Conservation (phyloP, 2,329 filamentous ascomycete species). For the Colletotrichum orchidophilum region DNA sequence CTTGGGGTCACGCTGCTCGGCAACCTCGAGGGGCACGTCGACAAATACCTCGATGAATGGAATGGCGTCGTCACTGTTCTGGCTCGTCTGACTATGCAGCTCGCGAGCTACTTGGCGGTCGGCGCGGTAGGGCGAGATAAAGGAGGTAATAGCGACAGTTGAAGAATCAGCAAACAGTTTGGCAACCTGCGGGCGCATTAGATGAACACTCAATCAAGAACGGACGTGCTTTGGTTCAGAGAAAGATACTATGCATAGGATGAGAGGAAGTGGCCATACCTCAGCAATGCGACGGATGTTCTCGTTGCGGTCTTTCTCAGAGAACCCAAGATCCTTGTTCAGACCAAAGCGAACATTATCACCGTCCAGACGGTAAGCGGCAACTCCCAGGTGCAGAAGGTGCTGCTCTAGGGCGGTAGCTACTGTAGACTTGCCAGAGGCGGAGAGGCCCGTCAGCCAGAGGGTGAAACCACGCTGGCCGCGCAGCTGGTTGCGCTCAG, state of each 20-base stretch:
- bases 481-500: slow-evolving; percentile 78
- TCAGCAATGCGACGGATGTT: slow-evolving; percentile 98
- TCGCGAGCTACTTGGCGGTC: slow-evolving; percentile 85
- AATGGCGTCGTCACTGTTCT: slow-evolving; percentile 72
- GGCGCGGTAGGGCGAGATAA: slow-evolving; percentile 93
- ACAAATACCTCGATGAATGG: slow-evolving; percentile 95
- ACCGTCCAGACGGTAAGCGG: slow-evolving; percentile 93
- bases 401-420: slow-evolving; percentile 97
- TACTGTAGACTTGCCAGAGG: slow-evolving; percentile 96
- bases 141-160: slow-evolving; percentile 90
- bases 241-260: neutral
- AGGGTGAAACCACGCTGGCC: slow-evolving; percentile 92
- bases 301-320: slow-evolving; percentile 91
- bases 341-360: slow-evolving; percentile 98
- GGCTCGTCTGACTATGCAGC: slow-evolving; percentile 73
- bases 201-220: neutral
- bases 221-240: neutral
- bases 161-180: slow-evolving; percentile 95
- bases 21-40: slow-evolving; percentile 89
- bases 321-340: slow-evolving; percentile 97
- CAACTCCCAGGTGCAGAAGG: slow-evolving; percentile 83
- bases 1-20: slow-evolving; percentile 96
- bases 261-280: slow-evolving; percentile 46
- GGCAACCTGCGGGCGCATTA: slow-evolving; percentile 68
- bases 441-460: slow-evolving; percentile 97